Conservation (phyloP, 192 early-diverging fungal genomes). For the Backusella circina region DNA sequence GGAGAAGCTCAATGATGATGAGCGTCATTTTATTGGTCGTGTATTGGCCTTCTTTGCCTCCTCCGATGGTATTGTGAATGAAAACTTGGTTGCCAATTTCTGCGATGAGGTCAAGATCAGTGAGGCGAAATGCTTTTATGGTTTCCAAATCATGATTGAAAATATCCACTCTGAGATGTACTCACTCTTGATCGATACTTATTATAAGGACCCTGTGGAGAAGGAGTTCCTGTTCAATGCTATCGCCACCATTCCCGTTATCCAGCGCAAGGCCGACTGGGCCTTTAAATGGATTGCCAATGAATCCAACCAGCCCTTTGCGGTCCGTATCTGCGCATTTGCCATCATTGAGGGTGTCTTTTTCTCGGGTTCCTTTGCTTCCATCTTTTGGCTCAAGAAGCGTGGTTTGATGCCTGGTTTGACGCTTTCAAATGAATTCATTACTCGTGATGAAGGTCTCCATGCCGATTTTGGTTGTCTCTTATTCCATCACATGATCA, state of each 20-base stretch:
- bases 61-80: slow-evolving; percentile 92
- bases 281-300: slow-evolving; percentile 84
- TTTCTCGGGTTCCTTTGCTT: slow-evolving; percentile 93
- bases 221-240: slow-evolving; percentile 85
- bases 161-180: slow-evolving; percentile 95
- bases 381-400: slow-evolving; percentile 99
- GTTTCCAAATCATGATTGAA: slow-evolving; percentile 97
- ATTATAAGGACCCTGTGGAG: slow-evolving; percentile 81
- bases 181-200: slow-evolving; percentile 93
- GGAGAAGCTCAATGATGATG: slow-evolving; percentile 72
- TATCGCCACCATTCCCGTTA: slow-evolving; percentile 90
- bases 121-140: slow-evolving; percentile 91
- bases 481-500: slow-evolving; percentile 75
- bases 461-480: slow-evolving; percentile 96
- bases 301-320: slow-evolving; percentile 70
- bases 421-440: slow-evolving; percentile 95
- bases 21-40: slow-evolving; percentile 84
- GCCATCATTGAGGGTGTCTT: slow-evolving; percentile 97
- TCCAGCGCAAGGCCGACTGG: slow-evolving; percentile 94
- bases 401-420: slow-evolving; percentile 96
- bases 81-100: slow-evolving; percentile 87
- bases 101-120: slow-evolving; percentile 87
- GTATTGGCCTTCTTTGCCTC: slow-evolving; percentile 93
- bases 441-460: slow-evolving; percentile 95
- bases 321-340: slow-evolving; percentile 89